These are phyloP conservation scores for Panellus pusillus DNA, from an alignment of 768 basidiomycete species.

Conservation along the genomic window DNA sequence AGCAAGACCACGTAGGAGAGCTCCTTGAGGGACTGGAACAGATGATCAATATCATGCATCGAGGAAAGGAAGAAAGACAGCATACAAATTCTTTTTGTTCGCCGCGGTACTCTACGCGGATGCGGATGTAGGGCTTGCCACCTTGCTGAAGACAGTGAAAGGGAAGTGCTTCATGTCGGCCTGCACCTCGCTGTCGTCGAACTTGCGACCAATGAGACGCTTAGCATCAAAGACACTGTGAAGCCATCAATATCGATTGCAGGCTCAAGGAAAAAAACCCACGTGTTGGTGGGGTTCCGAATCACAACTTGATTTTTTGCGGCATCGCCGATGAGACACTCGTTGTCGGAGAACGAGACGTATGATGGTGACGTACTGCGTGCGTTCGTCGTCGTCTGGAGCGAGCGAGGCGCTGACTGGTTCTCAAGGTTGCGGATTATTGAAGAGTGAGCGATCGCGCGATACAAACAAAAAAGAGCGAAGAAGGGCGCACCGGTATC, in stretches of 20 bases:
- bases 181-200: too few relatives aligned
- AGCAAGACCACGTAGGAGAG: constrained; percentile 97
- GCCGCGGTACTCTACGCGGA: constrained; percentile 92
- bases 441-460: too few relatives aligned
- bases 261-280: constrained; percentile 14
- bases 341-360: constrained; percentile 91
- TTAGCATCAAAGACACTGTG: constrained; percentile 20
- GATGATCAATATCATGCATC: constrained; percentile 24
- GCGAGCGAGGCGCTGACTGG: too few relatives aligned
- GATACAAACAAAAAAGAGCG: too few relatives aligned
- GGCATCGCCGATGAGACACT: constrained; percentile 98
- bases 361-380: constrained; percentile 95
- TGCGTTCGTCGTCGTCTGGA: too few relatives aligned
- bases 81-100: constrained; percentile 92
- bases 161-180: too few relatives aligned
- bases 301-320: constrained; percentile 98
- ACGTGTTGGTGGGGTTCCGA: constrained; percentile 70
- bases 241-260: constrained; percentile 8
- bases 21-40: constrained; percentile 80
- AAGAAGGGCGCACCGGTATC: too few relatives aligned
- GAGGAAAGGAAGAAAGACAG: constrained; percentile 16
- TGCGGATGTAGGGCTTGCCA: constrained; percentile 84
- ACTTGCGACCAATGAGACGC: too few relatives aligned
- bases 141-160: constrained; percentile 75
- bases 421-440: too few relatives aligned